Evolutionary conservation across 495 filamentous ascomycete species (phyloP), one percentile per base, ranked within the genome.

Genomic region (Aspergillus wentii): DNA sequence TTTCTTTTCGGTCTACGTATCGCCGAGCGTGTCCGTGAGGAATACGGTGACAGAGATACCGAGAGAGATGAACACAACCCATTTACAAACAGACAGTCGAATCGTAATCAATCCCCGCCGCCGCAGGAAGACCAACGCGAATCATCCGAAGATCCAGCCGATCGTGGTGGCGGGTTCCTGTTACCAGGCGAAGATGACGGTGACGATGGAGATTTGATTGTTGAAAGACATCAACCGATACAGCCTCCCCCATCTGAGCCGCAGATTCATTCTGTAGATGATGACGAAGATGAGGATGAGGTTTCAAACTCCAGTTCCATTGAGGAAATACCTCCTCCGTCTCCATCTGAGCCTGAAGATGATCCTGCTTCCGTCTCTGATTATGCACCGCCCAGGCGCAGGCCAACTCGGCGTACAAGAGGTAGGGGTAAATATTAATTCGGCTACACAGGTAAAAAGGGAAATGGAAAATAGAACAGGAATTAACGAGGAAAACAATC

Each of bases 1-100:
- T 87, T 95, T 43, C 40, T 94, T 27, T 82, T 88, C 69, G 89
- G 90, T 1, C 45, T 95, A 60, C 72, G 88, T 27, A 89, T 97
- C 45, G 70, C 84, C 22, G 77, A 90, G 57, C 71, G 89, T 26
- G 79, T 98, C 20, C 68, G 73, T 26, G 75, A 82, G 36, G 87
- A 95, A 33, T 94, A 95, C 66, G 85, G 83, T 3, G 63, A 35
- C 25, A 51, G 44, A 19, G 61, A 59, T 30, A 29, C 40, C 5
- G 54, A 65, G 38, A 44, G 49, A 13, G 65, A 69, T 22, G 31
- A 44, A 3, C 43, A 58, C 27, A 71, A 71, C 46, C 65, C 68
- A 2, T 71, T 71, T 43, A 49, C 57, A 5, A 46, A 49, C 26
- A 46, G 33, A 19, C 25, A 20, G 27, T 16, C 17, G 5, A 10